Evolutionary conservation across 2,329 filamentous ascomycete genomes (phyloP).

Genomic region (Apiospora saccharicola): DNA sequence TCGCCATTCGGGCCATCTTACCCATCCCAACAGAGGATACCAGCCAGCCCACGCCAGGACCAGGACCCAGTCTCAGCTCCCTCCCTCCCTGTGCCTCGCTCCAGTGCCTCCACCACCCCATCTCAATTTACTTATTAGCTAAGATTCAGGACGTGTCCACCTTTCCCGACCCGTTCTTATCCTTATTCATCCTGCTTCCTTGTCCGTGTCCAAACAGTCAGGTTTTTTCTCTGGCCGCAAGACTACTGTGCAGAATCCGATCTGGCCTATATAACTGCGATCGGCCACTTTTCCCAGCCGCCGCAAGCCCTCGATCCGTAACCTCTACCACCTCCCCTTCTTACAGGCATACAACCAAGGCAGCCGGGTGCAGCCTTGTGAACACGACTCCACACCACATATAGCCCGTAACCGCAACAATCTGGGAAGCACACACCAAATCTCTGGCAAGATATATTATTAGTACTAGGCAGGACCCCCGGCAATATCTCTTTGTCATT

Average conservation of each 20-base stretch:
- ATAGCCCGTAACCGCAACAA: neutral
- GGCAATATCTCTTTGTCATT: slow-evolving; percentile 6
- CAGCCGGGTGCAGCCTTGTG: slow-evolving; percentile 24
- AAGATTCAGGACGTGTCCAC: slow-evolving; percentile 21
- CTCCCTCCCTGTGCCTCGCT: neutral
- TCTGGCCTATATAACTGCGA: slow-evolving; percentile 19
- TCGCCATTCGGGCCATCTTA: slow-evolving; percentile 8
- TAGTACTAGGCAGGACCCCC: slow-evolving; percentile 9
- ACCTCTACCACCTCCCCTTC: neutral
- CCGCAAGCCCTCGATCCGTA: slow-evolving; percentile 18
- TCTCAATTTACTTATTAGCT: slow-evolving; percentile 18
- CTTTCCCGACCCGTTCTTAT: slow-evolving; percentile 21
- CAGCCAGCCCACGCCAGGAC: neutral
- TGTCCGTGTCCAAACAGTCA: slow-evolving; percentile 3
- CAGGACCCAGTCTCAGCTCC: slow-evolving; percentile 17
- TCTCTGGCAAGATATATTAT: slow-evolving; percentile 17
- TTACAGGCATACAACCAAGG: slow-evolving; percentile 16
- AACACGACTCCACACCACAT: slow-evolving; percentile 14
- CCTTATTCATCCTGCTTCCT: slow-evolving; percentile 17
- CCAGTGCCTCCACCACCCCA: neutral
- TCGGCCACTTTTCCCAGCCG: slow-evolving; percentile 20
- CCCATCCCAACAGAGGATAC: neutral
- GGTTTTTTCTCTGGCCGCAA: neutral
- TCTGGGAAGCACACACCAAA: neutral
- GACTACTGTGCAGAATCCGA: neutral